Conservation (phyloP, 306 rosid species). For the Quercus bicolor region DNA sequence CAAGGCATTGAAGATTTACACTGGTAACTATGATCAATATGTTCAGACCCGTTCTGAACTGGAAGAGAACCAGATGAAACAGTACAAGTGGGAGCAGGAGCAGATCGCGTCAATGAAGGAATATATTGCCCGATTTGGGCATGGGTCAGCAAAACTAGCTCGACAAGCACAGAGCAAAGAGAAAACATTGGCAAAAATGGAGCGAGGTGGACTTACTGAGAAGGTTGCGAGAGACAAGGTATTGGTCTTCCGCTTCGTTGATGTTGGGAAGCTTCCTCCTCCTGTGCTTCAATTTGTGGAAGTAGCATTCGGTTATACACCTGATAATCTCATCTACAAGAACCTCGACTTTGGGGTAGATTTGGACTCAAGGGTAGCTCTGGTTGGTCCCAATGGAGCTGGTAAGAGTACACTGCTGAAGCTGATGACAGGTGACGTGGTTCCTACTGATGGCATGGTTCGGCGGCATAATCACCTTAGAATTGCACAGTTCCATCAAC, state of each 20-base stretch:
- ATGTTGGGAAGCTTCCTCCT: slow-evolving; percentile 98
- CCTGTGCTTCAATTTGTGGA: slow-evolving; percentile 98
- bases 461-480: slow-evolving; percentile 98
- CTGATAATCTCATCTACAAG: slow-evolving; percentile 85
- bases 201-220: slow-evolving; percentile 96
- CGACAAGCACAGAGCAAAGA: slow-evolving; percentile 99
- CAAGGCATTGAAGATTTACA: slow-evolving; percentile 69
- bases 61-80: slow-evolving; percentile 99
- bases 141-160: slow-evolving; percentile 95
- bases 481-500: slow-evolving; percentile 95
- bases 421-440: slow-evolving; percentile 93
- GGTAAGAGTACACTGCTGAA: slow-evolving; percentile 97
- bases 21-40: slow-evolving; percentile 93
- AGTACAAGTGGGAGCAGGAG: slow-evolving; percentile 98
- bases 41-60: slow-evolving; percentile 89
- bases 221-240: slow-evolving; percentile 78
- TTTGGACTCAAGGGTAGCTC: slow-evolving; percentile 85
- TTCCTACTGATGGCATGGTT: slow-evolving; percentile 92
- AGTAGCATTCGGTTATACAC: slow-evolving; percentile 88
- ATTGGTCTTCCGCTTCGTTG: slow-evolving; percentile 85
- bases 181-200: slow-evolving; percentile 96
- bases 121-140: slow-evolving; percentile 97
- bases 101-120: slow-evolving; percentile 94
- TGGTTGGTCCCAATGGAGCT: slow-evolving; percentile 99
- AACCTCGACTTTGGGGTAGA: slow-evolving; percentile 93